Percentiles rank a stretch among this genome's conserved stretches.
These are phyloP conservation scores for Parasitella parasitica DNA, from an alignment of 371 early-diverging fungal genomes.

Conservation along the genomic window DNA sequence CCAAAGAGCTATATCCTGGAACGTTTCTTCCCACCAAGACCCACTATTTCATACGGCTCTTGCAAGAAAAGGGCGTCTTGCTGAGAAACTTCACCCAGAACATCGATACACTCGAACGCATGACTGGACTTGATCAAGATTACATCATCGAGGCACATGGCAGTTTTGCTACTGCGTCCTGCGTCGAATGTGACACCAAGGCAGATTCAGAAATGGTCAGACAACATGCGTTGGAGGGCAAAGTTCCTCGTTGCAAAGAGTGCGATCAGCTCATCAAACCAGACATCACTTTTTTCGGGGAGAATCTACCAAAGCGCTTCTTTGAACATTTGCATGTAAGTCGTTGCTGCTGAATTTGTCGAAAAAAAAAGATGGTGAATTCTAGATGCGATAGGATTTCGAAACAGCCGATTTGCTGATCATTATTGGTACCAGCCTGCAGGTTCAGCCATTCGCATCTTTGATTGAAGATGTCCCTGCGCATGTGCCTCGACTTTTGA, in stretches of 20 bases:
- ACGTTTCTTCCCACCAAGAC: constrained; percentile 78
- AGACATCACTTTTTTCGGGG: constrained; percentile 95
- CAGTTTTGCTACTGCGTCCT: constrained; percentile 82
- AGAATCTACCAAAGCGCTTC: constrained; percentile 81
- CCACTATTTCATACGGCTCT: constrained; percentile 83
- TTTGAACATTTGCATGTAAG: constrained; percentile 53
- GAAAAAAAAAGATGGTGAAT: background rate
- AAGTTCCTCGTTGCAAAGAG: constrained; percentile 66
- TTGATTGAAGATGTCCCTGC: constrained; percentile 66
- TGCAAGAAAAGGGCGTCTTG: constrained; percentile 74
- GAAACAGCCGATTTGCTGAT: constrained; percentile 79
- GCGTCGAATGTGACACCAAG: constrained; percentile 56
- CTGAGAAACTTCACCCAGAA: constrained; percentile 93
- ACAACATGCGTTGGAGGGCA: constrained; percentile 47
- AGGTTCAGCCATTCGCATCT: constrained; percentile 88
- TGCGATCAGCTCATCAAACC: constrained; percentile 87
- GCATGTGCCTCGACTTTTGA: constrained; percentile 79
- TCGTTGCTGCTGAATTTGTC: too few species aligned
- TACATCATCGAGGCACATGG: constrained; percentile 94
- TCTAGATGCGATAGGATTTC: constrained; percentile 54
- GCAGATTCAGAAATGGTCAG: constrained; percentile 43
- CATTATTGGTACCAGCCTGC: constrained; percentile 88
- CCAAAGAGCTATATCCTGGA: constrained; percentile 92
- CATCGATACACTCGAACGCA: constrained; percentile 92
- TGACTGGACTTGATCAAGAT: constrained; percentile 75